Percentiles rank a stretch among this genome's conserved stretches.
phyloP scores from a whole-genome alignment of 1,139 yeast species.

The Pichia sp. region DNA sequence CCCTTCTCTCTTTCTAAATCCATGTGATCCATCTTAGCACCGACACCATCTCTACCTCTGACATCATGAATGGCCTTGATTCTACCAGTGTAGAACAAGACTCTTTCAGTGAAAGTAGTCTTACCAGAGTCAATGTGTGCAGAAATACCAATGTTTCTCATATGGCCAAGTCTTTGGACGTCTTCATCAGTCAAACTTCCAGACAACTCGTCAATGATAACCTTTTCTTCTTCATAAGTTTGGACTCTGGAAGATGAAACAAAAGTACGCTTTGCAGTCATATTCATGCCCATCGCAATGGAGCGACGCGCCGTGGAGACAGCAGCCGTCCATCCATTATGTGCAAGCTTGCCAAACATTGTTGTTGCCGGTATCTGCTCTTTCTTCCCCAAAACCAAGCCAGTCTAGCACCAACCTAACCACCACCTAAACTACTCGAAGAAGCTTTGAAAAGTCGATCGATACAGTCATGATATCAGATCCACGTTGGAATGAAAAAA shows the following conservation, averaged over 20 bases:
- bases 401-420: neutral
- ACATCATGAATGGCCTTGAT: conserved; percentile 98
- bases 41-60: conserved; percentile 95
- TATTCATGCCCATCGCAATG: no score
- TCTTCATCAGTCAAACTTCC: conserved; percentile 51
- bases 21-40: conserved; percentile 99
- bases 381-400: neutral
- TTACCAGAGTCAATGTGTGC: conserved; percentile 98
- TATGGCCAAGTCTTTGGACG: conserved; percentile 40
- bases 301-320: no score
- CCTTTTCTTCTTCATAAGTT: conserved; percentile 67
- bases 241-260: neutral
- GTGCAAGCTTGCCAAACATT: conserved; percentile 13
- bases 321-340: conserved; percentile 6
- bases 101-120: conserved; percentile 96
- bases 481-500: no score
- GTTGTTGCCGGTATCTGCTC: neutral
- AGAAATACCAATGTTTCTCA: conserved; percentile 94
- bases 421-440: no score
- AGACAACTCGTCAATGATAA: conserved; percentile 52
- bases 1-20: conserved; percentile 97
- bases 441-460: no score
- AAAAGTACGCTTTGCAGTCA: no score
- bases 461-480: no score
- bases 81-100: conserved; percentile 90